Percentiles rank a stretch among this genome's conserved stretches.
Evolutionary conservation across 768 basidiomycete genomes (phyloP).

Genomic region (Leccinum olivaceopallidum): DNA sequence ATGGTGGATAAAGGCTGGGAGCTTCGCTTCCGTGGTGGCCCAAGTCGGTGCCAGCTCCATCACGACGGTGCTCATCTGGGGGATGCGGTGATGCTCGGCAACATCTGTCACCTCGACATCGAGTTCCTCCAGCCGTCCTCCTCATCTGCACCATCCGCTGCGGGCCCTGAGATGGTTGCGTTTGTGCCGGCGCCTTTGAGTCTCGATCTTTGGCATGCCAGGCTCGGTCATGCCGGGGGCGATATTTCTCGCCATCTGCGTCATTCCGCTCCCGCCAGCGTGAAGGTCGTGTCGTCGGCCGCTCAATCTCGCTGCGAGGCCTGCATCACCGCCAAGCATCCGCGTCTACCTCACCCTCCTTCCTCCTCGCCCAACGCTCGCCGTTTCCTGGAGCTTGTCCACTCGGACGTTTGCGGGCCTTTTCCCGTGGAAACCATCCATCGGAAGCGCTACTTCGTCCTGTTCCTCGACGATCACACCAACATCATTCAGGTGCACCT

Average conservation of each 20-base stretch:
- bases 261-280: background rate
- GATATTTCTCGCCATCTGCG: background rate
- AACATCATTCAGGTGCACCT: background rate
- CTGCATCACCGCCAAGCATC: background rate
- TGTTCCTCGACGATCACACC: background rate
- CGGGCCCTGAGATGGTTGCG: background rate
- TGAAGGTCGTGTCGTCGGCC: background rate
- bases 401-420: background rate
- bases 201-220: background rate
- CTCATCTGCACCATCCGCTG: background rate
- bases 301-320: background rate
- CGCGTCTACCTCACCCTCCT: background rate
- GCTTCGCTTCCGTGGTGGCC: background rate
- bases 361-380: background rate
- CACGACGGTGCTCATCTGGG: background rate
- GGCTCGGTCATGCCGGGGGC: background rate
- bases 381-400: background rate
- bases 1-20: too few species aligned
- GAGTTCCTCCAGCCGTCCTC: background rate
- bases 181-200: background rate
- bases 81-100: background rate
- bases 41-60: background rate
- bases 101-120: background rate
- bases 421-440: background rate
- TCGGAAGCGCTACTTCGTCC: background rate